Base-by-base conservation (phyloP, 1,139 yeast genomes). In the Keqinozyma sinolaborantium region DNA sequence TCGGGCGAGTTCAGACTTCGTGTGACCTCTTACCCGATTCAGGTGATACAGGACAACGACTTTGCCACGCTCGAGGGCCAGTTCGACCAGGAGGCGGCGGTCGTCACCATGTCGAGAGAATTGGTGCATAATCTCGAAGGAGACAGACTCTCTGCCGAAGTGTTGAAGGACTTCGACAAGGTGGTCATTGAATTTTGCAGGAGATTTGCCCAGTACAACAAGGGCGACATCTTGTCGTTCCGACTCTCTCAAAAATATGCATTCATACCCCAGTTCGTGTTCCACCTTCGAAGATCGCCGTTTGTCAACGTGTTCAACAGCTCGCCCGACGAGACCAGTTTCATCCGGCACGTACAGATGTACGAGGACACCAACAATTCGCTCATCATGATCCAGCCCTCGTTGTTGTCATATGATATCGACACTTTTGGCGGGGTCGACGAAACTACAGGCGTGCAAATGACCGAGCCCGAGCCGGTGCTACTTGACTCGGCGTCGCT, bases 131-230 rank as follows among this genome's bases (percentile, higher is more conserved):
- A 70, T 42, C 58, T 76, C 23, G 60, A 63, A 24, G 50, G 54
- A n/a, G 57, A 62, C 16, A 85, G 80, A 41, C 84, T 77, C 39
- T 79, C 83, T 21, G 69, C 77, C 8, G 95, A 85, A 48, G 76
- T 90, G 14, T 64, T 84, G 38, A 79, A 95, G 60, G 85, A 94
- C 80, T 77, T 88, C 36, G 97, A 92, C 59, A 79, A 94, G 50
- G 74, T 82, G 52, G 68, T 90, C 44, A 83, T 92, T 43, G 83
- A 88, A 42, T 70, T 86, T 45, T 90, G 97, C 59, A 78, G 83
- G 36, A 77, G 88, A 46, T 90, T 85, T 59, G 96, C 95, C 21
- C 94, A 86, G 47, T 92, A 83, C 57, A 73, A 80, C 41, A 83
- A 83, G 50, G 94, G 87, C 39, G 82, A 74, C 38, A 73, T 90